Base-by-base conservation (phyloP, 2,329 filamentous ascomycete genomes). In the Ceratocystis smalleyi region DNA sequence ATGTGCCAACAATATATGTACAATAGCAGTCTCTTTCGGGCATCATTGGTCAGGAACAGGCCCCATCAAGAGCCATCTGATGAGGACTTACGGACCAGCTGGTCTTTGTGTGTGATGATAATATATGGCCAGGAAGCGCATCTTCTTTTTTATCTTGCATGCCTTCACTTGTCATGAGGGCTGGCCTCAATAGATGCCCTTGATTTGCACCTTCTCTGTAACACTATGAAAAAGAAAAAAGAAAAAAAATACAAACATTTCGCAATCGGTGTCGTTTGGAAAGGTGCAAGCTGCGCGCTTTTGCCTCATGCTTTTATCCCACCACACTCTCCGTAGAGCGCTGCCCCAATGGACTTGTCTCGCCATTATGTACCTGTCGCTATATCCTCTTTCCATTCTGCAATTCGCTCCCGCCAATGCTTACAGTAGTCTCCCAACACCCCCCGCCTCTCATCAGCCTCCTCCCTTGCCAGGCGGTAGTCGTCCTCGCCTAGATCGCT, bases 401-500 rank as follows among this genome's bases (percentile, higher is more conserved):
- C 61, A 55, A 66, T 35, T 40, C 51, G 47, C 12, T 64, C 62
- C 22, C 51, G 47, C 59, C 67, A 67, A 61, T 68, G 67, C n/a
- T 63, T 43, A 45, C 67, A 68, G 59, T 67, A 68, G 3, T 55
- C 64, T 2, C 54, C 59, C 64, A 67, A 62, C 35, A 67, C 67
- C 51, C 74, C 74, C 45, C 71, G 70, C 65, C 78, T 79, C 65
- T 81, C 80, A 5, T 75, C 74, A 63, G 73, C 72, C 70, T 97
- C 94, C 74, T 99, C 94, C 54, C 81, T 80, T 30, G 87, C 85
- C 64, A 87, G 78, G 59, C 87, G 77, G 70, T 86, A 87, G 71
- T 99, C 94, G 71, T 99, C 94, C 67, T 94, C 89, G 3, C 87
- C 89, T 67, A 92, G 79, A 68, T 94, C 89, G 70, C 89, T 95